These are phyloP conservation scores for Yamadazyma triangularis DNA, from an alignment of 1,139 yeast genomes.

Conservation along the genomic window DNA sequence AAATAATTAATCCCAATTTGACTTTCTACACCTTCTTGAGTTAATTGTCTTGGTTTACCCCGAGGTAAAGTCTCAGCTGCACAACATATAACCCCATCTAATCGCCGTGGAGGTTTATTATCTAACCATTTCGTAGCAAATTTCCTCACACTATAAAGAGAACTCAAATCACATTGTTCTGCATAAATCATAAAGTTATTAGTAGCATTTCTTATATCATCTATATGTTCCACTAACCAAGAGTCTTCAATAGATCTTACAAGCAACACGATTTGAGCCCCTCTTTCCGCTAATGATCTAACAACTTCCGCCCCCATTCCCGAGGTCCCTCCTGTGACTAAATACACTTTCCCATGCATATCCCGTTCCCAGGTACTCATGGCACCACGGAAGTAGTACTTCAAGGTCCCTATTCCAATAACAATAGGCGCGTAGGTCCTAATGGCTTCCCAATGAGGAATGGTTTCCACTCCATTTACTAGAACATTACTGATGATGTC, in stretches of 20 bases:
- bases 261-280: conserved; percentile 82
- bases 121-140: conserved; percentile 96
- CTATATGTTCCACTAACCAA: conserved; percentile 78
- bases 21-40: conserved; percentile 78
- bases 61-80: conserved; percentile 82
- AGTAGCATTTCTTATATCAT: conserved; percentile 68
- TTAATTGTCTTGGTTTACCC: conserved; percentile 53
- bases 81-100: conserved; percentile 84
- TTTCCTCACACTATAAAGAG: conserved; percentile 72
- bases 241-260: conserved; percentile 60
- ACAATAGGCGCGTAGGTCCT: conserved; percentile 39
- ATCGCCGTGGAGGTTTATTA: conserved; percentile 81
- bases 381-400: conserved; percentile 74
- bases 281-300: conserved; percentile 66
- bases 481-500: conserved; percentile 66
- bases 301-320: conserved; percentile 83
- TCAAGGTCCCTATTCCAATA: conserved; percentile 38
- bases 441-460: conserved; percentile 69
- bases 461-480: conserved; percentile 61
- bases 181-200: conserved; percentile 76
- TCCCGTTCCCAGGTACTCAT: conserved; percentile 88
- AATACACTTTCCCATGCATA: conserved; percentile 83
- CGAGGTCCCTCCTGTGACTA: conserved; percentile 79
- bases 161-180: conserved; percentile 78
- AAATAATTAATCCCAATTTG: conserved; percentile 83